Conservation (phyloP, 2,329 filamentous ascomycete species). For the Chaetomium sp. region DNA sequence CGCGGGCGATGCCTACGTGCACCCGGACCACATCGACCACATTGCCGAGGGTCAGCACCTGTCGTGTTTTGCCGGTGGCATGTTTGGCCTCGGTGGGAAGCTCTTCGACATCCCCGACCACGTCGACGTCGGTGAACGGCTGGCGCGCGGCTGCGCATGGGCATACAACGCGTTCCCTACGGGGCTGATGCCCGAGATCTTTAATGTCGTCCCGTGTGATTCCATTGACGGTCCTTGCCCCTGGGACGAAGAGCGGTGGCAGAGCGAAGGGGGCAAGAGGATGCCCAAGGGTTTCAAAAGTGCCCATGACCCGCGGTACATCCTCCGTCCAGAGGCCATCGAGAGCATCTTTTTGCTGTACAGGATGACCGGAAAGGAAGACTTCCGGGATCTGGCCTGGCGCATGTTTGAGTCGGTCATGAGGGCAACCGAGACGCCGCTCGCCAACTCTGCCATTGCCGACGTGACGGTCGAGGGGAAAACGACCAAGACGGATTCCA, state of each 20-base stretch:
- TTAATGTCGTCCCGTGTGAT: slow-evolving; percentile 49
- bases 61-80: slow-evolving; percentile 53
- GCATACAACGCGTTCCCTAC: slow-evolving; percentile 56
- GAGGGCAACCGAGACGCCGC: slow-evolving; percentile 51
- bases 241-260: slow-evolving; percentile 44
- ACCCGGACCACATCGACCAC: slow-evolving; percentile 35
- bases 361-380: slow-evolving; percentile 59
- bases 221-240: slow-evolving; percentile 36
- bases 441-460: slow-evolving; percentile 56
- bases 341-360: slow-evolving; percentile 70
- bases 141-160: slow-evolving; percentile 61
- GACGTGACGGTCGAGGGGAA: slow-evolving; percentile 47
- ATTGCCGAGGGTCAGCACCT: slow-evolving; percentile 47
- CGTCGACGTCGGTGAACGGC: slow-evolving; percentile 49
- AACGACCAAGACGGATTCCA: slow-evolving; percentile 56
- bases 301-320: slow-evolving; percentile 47
- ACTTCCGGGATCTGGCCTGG: slow-evolving; percentile 63
- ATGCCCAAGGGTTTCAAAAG: slow-evolving; percentile 37
- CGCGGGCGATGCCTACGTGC: slow-evolving; percentile 44
- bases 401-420: slow-evolving; percentile 60
- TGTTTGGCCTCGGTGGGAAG: slow-evolving; percentile 50
- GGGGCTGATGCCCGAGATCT: slow-evolving; percentile 62
- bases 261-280: slow-evolving; percentile 36
- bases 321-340: slow-evolving; percentile 65
- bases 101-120: slow-evolving; percentile 50